phyloP scores from a whole-genome alignment of 768 basidiomycete species.

The Guyanaporus albipodus region DNA sequence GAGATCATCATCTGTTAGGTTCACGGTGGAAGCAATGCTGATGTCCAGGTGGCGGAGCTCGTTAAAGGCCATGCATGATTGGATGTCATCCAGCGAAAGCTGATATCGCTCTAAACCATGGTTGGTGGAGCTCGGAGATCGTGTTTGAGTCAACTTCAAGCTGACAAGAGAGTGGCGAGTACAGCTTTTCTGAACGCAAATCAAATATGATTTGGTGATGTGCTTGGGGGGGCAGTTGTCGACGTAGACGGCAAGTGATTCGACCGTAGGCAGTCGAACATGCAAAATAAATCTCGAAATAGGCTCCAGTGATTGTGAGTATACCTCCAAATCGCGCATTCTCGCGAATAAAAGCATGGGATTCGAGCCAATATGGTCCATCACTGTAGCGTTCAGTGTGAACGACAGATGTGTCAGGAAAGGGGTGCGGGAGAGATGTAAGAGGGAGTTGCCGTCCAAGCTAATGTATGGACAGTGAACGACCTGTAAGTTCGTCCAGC shows the following conservation, averaged over 20 bases:
- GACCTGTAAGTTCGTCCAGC: slow-evolving; percentile 1
- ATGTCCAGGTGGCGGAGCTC: slow-evolving; percentile 4
- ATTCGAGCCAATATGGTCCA: neutral
- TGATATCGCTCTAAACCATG: neutral
- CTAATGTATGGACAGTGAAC: neutral
- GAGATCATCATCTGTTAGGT: neutral
- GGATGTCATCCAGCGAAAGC: slow-evolving; percentile 1
- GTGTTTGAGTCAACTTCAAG: neutral
- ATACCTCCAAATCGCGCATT: slow-evolving; percentile 1
- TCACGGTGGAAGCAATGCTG: neutral
- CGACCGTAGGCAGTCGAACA: neutral
- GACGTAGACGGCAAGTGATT: neutral
- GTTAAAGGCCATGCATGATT: neutral
- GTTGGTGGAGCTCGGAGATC: neutral
- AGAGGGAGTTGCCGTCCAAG: neutral
- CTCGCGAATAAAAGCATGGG: neutral
- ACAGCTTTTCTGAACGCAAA: neutral
- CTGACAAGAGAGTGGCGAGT: neutral
- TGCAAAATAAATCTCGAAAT: neutral
- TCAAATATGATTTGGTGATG: neutral
- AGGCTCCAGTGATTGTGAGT: slow-evolving; percentile 1
- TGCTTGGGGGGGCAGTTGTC: slow-evolving; percentile 1
- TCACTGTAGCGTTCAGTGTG: neutral
- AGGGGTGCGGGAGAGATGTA: neutral
- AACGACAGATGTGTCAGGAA: slow-evolving; percentile 1